Evolutionary conservation across 2,329 filamentous ascomycete genomes (phyloP).

Genomic region (Aspergillus sojae): DNA sequence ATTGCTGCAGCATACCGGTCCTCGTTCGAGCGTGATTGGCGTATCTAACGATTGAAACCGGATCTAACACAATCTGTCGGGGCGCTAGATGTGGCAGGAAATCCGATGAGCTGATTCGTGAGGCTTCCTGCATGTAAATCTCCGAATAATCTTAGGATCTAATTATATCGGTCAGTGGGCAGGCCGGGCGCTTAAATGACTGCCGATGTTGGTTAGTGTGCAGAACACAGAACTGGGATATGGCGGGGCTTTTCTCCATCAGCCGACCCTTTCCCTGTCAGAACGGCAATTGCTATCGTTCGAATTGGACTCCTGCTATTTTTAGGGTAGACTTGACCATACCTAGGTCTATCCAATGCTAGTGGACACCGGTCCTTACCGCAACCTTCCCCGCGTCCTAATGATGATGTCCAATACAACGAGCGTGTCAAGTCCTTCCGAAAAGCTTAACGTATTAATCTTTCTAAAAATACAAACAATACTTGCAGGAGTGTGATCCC

Average conservation of each 20-base stretch:
- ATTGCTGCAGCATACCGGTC: slow-evolving; percentile 12
- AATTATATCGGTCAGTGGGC: slow-evolving; percentile 6
- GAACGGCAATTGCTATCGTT: background rate
- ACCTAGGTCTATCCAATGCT: background rate
- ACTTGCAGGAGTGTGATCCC: background rate
- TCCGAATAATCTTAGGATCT: slow-evolving; percentile 27
- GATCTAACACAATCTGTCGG: background rate
- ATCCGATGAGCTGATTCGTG: slow-evolving; percentile 2
- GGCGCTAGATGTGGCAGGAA: background rate
- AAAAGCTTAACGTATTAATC: background rate
- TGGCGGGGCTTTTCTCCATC: slow-evolving; percentile 3
- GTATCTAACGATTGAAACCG: slow-evolving; percentile 9
- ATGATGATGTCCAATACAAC: background rate
- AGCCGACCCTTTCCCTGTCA: background rate
- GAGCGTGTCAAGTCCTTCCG: background rate
- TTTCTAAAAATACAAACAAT: background rate
- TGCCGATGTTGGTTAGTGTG: slow-evolving; percentile 29
- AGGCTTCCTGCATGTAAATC: slow-evolving; percentile 16
- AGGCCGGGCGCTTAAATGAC: slow-evolving; percentile 24
- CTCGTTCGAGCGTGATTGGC: slow-evolving; percentile 11
- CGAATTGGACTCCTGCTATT: background rate
- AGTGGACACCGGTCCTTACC: background rate
- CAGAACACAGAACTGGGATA: slow-evolving; percentile 25
- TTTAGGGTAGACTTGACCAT: background rate
- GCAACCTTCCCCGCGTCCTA: background rate